Evolutionary conservation across 1,139 yeast species (phyloP).

Genomic region (Geotrichum histeridarum): DNA sequence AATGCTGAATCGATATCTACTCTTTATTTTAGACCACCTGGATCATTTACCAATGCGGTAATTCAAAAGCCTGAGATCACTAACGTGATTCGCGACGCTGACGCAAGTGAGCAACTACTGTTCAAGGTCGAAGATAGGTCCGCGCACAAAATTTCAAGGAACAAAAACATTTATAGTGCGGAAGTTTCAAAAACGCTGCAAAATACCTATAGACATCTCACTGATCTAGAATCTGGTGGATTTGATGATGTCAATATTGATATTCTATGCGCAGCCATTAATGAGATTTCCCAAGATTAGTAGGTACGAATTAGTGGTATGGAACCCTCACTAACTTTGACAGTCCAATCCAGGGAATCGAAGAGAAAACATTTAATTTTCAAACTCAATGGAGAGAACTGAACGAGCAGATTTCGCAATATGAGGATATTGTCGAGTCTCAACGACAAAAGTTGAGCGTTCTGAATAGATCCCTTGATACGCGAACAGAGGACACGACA

Average conservation of each 20-base stretch:
- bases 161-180: not conserved
- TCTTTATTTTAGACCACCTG: conserved; percentile 49
- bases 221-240: conserved; percentile 16
- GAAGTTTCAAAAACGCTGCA: conserved; percentile 10
- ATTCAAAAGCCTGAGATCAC: conserved; percentile 53
- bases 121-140: conserved; percentile 39
- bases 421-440: conserved; percentile 36
- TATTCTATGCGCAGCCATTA: conserved; percentile 17
- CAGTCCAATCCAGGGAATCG: conserved; percentile 29
- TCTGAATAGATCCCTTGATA: not conserved
- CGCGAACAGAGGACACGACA: not conserved
- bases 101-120: conserved; percentile 48
- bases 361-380: conserved; percentile 27
- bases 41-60: conserved; percentile 62
- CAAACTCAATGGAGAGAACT: conserved; percentile 27
- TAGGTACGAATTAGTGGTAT: no score
- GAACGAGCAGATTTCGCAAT: conserved; percentile 29
- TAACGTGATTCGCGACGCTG: conserved; percentile 56
- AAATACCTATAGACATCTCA: conserved; percentile 23
- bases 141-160: conserved; percentile 9
- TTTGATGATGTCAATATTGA: conserved; percentile 17
- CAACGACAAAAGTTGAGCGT: conserved; percentile 6
- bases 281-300: conserved; percentile 18
- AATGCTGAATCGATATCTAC: conserved; percentile 35
- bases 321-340: no score